Evolutionary conservation across 2,329 filamentous ascomycete genomes (phyloP).

Genomic region (Exophiala aquamarina): DNA sequence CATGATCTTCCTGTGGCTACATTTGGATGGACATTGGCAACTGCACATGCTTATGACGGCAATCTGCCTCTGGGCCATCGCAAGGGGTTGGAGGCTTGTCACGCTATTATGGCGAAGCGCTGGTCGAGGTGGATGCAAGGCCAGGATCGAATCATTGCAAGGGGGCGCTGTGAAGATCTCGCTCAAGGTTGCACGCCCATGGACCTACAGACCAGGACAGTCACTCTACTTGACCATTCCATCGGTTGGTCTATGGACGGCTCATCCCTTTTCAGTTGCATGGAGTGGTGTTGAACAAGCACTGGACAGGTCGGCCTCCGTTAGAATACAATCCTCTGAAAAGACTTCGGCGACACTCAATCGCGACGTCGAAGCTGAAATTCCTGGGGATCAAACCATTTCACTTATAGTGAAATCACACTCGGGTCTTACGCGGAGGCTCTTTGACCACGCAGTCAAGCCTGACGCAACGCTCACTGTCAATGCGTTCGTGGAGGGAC

Average conservation of each 20-base stretch:
- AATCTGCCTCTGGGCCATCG: conserved; percentile 72
- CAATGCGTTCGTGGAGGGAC: conserved; percentile 79
- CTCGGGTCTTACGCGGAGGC: conserved; percentile 80
- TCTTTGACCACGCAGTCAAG: conserved; percentile 68
- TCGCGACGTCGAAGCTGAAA: conserved; percentile 52
- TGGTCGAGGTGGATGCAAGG: conserved; percentile 59
- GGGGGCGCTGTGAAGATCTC: conserved; percentile 71
- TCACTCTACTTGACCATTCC: conserved; percentile 74
- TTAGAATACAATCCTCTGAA: conserved; percentile 20
- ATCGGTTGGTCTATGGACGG: conserved; percentile 67
- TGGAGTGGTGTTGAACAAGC: conserved; percentile 64
- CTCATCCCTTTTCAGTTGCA: conserved; percentile 75
- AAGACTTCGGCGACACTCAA: conserved; percentile 37
- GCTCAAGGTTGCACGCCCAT: conserved; percentile 65
- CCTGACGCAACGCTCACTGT: conserved; percentile 58
- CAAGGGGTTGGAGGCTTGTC: conserved; percentile 64
- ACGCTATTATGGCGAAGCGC: conserved; percentile 67
- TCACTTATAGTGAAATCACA: conserved; percentile 86
- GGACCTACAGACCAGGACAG: conserved; percentile 67
- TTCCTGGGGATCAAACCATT: conserved; percentile 57
- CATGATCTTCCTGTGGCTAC: conserved; percentile 73
- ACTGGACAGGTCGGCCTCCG: conserved; percentile 19
- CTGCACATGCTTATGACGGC: conserved; percentile 72
- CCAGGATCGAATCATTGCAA: conserved; percentile 66
- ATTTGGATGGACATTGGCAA: conserved; percentile 70